Percentiles rank a stretch among this genome's conserved stretches.
phyloP scores from a whole-genome alignment of 208 protist genomes.

The Trypanosoma boissoni region DNA sequence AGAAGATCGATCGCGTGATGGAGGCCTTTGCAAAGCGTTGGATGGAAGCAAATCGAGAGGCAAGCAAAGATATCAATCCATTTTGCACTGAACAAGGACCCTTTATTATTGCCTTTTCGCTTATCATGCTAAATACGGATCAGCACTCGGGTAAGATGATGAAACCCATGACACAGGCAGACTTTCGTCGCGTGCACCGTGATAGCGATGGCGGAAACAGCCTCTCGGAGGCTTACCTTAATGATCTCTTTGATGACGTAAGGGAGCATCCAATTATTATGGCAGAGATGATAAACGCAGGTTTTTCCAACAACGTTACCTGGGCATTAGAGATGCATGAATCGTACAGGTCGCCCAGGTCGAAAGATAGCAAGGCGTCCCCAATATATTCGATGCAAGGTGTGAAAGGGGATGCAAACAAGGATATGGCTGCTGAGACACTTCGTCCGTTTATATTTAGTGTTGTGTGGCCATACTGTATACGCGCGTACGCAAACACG shows the following conservation, averaged over 20 bases:
- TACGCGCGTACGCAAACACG: constrained; percentile 54
- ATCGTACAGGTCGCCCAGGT: no score
- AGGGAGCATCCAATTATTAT: constrained; percentile 90
- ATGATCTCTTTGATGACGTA: constrained; percentile 93
- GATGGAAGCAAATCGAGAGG: constrained; percentile 52
- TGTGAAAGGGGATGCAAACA: no score
- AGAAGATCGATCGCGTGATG: constrained; percentile 94
- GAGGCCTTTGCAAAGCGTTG: constrained; percentile 85
- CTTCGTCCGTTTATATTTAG: constrained; percentile 54
- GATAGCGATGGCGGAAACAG: constrained; percentile 94
- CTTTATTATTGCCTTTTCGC: constrained; percentile 96
- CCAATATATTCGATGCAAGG: no score
- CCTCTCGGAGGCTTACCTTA: constrained; percentile 87
- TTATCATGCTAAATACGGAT: constrained; percentile 99
- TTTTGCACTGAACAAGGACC: constrained; percentile 77
- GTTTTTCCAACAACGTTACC: constrained; percentile 78
- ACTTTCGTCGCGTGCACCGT: constrained; percentile 95
- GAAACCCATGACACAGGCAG: constrained; percentile 92
- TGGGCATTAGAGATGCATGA: constrained; percentile 75
- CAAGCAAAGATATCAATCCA: constrained; percentile 64
- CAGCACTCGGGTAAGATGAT: constrained; percentile 93
- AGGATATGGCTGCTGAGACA: constrained; percentile 2
- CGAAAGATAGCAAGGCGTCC: no score
- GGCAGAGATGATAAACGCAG: constrained; percentile 79
- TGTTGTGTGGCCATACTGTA: constrained; percentile 44